A percentile compares a stretch with the other conserved stretches of the same genome.
Conservation (phyloP, 1,284 basidiomycete genomes). For the Omphalotus olearius region DNA sequence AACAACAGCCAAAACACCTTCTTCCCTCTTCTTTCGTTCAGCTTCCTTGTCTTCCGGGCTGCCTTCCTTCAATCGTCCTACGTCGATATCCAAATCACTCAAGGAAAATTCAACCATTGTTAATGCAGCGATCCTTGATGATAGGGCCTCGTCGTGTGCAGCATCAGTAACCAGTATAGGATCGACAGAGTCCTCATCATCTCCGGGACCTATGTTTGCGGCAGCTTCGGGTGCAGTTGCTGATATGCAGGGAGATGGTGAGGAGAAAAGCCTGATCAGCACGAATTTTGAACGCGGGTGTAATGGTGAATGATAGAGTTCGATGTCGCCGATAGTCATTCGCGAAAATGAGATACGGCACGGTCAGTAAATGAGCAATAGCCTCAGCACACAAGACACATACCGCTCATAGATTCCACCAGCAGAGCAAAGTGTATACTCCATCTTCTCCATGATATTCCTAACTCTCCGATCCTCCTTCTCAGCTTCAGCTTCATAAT, state of each 20-base stretch:
- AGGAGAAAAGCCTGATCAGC: slow-evolving; percentile 7
- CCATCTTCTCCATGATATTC: slow-evolving; percentile 32
- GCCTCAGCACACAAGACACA: not conserved
- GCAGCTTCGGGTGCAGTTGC: not conserved
- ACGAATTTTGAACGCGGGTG: too few species aligned
- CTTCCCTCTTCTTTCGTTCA: slow-evolving; percentile 22
- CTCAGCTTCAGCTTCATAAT: slow-evolving; percentile 19
- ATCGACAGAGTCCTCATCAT: not conserved
- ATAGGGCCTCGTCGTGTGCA: slow-evolving; percentile 82
- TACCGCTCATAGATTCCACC: slow-evolving; percentile 12
- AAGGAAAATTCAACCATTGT: slow-evolving; percentile 86
- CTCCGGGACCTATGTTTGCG: too few species aligned
- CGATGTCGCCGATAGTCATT: too few species aligned
- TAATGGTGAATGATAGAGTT: too few species aligned
- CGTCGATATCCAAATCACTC: slow-evolving; percentile 81
- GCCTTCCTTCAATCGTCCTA: slow-evolving; percentile 30
- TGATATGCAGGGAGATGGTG: slow-evolving; percentile 9
- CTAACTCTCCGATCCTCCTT: slow-evolving; percentile 27
- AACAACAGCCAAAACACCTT: slow-evolving; percentile 64
- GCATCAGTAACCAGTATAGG: slow-evolving; percentile 58
- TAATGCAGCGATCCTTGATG: slow-evolving; percentile 84
- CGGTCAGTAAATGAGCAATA: not conserved
- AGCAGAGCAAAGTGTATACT: slow-evolving; percentile 26
- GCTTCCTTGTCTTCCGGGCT: slow-evolving; percentile 30
- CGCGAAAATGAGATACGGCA: too few species aligned